A percentile compares a stretch with the other conserved stretches of the same genome.
These are phyloP conservation scores for Tylopilus sp. DNA, from an alignment of 768 basidiomycete genomes.

Conservation along the genomic window DNA sequence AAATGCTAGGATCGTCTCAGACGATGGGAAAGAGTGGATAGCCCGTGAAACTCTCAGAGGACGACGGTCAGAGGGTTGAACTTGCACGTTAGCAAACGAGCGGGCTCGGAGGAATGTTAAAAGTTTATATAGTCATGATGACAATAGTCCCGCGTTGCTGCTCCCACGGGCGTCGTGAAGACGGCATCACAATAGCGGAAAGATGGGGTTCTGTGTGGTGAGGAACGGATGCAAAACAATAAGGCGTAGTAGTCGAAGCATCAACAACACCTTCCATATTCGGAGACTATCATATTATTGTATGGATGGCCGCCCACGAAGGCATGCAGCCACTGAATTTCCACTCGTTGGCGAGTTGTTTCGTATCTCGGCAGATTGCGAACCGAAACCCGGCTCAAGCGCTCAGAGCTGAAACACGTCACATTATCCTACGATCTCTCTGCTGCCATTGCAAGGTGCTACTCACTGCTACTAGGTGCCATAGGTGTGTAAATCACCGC, in stretches of 20 bases:
- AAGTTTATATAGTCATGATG: slow-evolving; percentile 17
- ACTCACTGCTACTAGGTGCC: too few species aligned
- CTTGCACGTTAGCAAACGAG: neutral
- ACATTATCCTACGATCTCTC: neutral
- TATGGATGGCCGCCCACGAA: neutral
- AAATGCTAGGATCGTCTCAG: slow-evolving; percentile 20
- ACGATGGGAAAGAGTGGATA: slow-evolving; percentile 26
- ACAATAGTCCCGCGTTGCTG: slow-evolving; percentile 14
- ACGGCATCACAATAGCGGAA: neutral
- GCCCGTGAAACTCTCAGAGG: slow-evolving; percentile 22
- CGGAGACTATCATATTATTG: slow-evolving; percentile 5
- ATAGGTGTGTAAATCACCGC: too few species aligned
- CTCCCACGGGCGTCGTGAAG: neutral
- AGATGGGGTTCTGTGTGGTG: neutral
- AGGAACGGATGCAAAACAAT: slow-evolving; percentile 11
- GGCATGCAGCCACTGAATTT: neutral
- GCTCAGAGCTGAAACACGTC: neutral
- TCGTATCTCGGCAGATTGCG: neutral
- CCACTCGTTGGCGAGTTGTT: neutral
- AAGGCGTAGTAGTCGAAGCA: neutral
- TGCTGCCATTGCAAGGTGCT: neutral
- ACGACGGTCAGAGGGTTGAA: slow-evolving; percentile 8
- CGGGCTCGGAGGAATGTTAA: neutral
- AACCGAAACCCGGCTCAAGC: neutral
- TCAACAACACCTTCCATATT: slow-evolving; percentile 24